Evolutionary conservation across 2,329 filamentous ascomycete genomes (phyloP), one percentile per base, ranked within the genome.

Genomic region (Alternaria ethzedia): DNA sequence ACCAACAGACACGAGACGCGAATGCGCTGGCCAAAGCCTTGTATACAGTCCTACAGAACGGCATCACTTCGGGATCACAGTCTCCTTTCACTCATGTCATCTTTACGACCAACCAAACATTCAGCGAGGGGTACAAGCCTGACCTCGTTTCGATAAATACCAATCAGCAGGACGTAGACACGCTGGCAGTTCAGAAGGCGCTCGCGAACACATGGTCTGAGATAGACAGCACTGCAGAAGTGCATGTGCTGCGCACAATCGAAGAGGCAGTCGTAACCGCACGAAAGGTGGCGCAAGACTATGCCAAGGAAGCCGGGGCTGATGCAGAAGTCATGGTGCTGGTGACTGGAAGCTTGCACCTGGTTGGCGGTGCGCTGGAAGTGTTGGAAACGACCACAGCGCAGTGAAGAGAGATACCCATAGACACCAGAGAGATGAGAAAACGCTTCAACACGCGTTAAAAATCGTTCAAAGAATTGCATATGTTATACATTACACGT

Each of bases 1-100:
- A 97, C 79, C 95, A 97, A 79, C 93, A 97, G 75, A 93, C 93
- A 10, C 88, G 94, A 30, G 90, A 97, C 74, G 91, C 92, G 6
- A 81, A 83, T 5, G 83, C 86, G 15, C 85, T 96, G 2, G 86
- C 95, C 3, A 81, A 81, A 30, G 85, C 85, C 0, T 82, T 97
- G 2, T 84, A 93, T 59, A 76, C 83, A 10, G 88, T 87, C 3
- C 82, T 92, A 56, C 76, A 78, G 58, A 67, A 49, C 12, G 71
- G 73, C 32, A 65, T 78, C 6, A 70, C 69, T 6, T 68, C 73
- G 10, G 74, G 70, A 8, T 63, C 67, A 5, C 66, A 61, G 1
- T 71, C 80, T 44, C 79, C 85, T 0, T 97, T 97, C 77, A 86
- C 87, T 3, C 86, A 91, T 64, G 93, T 90, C 11, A 83, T 97